Percentiles rank a stretch among this genome's conserved stretches.
phyloP scores from a whole-genome alignment of 2,329 filamentous ascomycete species.

The Pseudopyricularia cyperi region DNA sequence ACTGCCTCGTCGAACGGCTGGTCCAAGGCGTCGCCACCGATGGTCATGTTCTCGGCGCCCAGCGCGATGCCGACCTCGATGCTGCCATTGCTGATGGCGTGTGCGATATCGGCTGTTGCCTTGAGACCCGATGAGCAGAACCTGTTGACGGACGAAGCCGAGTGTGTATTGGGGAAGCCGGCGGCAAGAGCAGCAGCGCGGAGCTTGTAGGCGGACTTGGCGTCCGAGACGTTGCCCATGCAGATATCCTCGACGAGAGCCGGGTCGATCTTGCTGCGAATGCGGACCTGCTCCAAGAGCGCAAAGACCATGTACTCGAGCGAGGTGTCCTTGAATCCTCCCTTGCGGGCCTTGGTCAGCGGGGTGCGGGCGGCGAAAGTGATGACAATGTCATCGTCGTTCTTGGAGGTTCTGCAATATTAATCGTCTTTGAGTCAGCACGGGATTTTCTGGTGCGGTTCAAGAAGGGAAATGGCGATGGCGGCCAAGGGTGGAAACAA shows the following conservation, averaged over 20 bases:
- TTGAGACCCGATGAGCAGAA: slow-evolving; percentile 97
- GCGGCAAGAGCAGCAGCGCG: slow-evolving; percentile 39
- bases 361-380: slow-evolving; percentile 85
- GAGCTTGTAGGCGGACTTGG: slow-evolving; percentile 79
- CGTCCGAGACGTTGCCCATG: slow-evolving; percentile 81
- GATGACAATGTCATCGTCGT: slow-evolving; percentile 92
- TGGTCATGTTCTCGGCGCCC: slow-evolving; percentile 81
- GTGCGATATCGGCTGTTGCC: slow-evolving; percentile 87
- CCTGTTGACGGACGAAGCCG: slow-evolving; percentile 73
- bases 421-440: not conserved
- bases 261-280: slow-evolving; percentile 66
- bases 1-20: slow-evolving; percentile 69
- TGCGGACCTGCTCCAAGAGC: slow-evolving; percentile 62
- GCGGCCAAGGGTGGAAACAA: slow-evolving; percentile 2
- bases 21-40: slow-evolving; percentile 55
- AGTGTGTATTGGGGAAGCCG: slow-evolving; percentile 50
- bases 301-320: slow-evolving; percentile 80
- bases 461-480: slow-evolving; percentile 3
- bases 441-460: not conserved
- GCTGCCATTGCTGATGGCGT: slow-evolving; percentile 64
- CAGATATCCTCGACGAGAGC: slow-evolving; percentile 78
- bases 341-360: slow-evolving; percentile 77
- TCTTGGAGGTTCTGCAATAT: slow-evolving; percentile 63
- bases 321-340: slow-evolving; percentile 86
- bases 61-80: slow-evolving; percentile 83